Evolutionary conservation across 306 rosid genomes (phyloP), one percentile per base, ranked within the genome.

Genomic region (Carpinus viminea): DNA sequence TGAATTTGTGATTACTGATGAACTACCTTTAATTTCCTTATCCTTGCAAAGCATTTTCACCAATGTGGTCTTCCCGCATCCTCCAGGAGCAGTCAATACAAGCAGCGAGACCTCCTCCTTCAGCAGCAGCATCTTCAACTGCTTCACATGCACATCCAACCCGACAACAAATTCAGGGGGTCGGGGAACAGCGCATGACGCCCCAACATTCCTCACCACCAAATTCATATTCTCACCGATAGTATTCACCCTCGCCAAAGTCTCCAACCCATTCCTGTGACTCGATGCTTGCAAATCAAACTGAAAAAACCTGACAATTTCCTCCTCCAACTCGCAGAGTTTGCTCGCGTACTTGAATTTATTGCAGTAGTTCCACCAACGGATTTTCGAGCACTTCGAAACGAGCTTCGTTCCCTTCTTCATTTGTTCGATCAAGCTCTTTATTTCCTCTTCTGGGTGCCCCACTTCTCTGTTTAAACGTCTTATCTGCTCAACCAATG

Each of bases 21-120:
- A 5, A 68, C 0, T 83, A 88, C 92, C 91, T 73, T 53, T 74
- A 47, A 85, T 69, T 21, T 90, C 41, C 8, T 78, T 36, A 70
- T 88, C 88, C 54, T 77, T 73, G 50, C 88, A 88, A 7, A 90
- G 76, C 83, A 65, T 70, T 4, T 53, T 60, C 8, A 85, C 94
- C 75, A 90, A 45, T 4, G 94, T 88, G 21, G 91, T 83, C 81
- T 90, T 90, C 24, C 92, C 92, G 2, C 75, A 81, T 36, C 94
- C 94, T 0, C 86, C 87, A 6, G 83, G 72, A 52, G 85, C 92
- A 34, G 91, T 87, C 60, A 90, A 43, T 43, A 72, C 60, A 0
- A 83, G 5, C 18, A 70, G 11, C 15, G 84, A 76, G 17, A 24
- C 28, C 1, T 73, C 87, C 1, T 76, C 84, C 59, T 38, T 78